Evolutionary conservation across 495 filamentous ascomycete genomes (phyloP).

Genomic region (Penicillium paradoxum): DNA sequence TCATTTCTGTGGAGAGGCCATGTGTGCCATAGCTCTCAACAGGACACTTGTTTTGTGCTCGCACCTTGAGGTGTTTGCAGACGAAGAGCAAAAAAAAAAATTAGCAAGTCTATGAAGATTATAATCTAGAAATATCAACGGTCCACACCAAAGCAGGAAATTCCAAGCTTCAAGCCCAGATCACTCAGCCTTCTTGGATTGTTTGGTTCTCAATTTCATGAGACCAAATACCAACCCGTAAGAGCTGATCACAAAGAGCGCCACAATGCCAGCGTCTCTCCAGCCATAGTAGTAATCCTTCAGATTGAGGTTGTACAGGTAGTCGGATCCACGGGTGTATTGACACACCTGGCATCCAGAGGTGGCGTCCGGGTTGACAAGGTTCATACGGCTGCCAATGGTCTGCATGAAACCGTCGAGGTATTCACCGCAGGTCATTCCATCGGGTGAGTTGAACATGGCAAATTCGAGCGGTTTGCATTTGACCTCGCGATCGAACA

Average conservation of each 20-base stretch:
- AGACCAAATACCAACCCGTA: constrained; percentile 43
- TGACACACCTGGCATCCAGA: constrained; percentile 55
- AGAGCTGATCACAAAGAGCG: constrained; percentile 37
- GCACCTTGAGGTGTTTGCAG: no score
- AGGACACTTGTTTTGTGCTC: no score
- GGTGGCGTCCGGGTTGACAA: constrained; percentile 48
- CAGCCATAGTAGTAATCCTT: constrained; percentile 38
- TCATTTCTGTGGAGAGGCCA: no score
- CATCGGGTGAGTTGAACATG: constrained; percentile 45
- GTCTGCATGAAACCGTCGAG: constrained; percentile 42
- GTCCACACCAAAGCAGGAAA: background rate
- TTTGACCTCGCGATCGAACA: constrained; percentile 49
- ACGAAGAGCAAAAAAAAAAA: background rate
- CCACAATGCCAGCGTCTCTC: constrained; percentile 39
- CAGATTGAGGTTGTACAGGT: constrained; percentile 32
- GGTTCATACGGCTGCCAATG: constrained; percentile 43
- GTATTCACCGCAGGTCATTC: constrained; percentile 53
- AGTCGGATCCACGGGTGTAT: constrained; percentile 33
- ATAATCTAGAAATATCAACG: background rate
- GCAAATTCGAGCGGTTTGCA: constrained; percentile 55
- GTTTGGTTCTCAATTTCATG: constrained; percentile 41
- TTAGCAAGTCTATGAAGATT: background rate
- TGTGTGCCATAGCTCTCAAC: no score
- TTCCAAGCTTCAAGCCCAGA: no score
- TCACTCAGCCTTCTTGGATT: constrained; percentile 33